Percentiles rank a stretch among this genome's conserved stretches.
Evolutionary conservation across 768 basidiomycete genomes (phyloP).

Genomic region (Podaxis sp.): DNA sequence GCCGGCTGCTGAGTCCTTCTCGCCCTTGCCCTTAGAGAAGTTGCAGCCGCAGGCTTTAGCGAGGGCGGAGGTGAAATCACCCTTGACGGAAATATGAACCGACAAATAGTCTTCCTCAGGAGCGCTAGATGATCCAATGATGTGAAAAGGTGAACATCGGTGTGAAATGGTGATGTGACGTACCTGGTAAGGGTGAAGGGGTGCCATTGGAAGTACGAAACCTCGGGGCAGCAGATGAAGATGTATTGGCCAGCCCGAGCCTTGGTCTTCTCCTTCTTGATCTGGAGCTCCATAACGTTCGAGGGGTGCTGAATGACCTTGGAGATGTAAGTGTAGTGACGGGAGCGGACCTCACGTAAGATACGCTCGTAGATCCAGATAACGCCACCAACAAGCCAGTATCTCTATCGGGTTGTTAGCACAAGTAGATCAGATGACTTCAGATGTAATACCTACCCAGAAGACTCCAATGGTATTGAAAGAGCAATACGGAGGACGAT

Average conservation of each 20-base stretch:
- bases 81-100: conserved; percentile 89
- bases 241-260: conserved; percentile 91
- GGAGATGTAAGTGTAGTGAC: conserved; percentile 89
- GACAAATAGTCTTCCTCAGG: conserved; percentile 96
- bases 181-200: conserved; percentile 92
- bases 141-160: neutral
- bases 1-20: conserved; percentile 39
- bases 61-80: conserved; percentile 86
- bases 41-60: conserved; percentile 84
- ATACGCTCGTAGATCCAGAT: conserved; percentile 89
- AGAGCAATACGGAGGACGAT: conserved; percentile 85
- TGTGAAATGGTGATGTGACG: conserved; percentile 18
- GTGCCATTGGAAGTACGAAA: conserved; percentile 97
- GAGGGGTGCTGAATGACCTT: conserved; percentile 96
- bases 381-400: conserved; percentile 85
- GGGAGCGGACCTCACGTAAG: conserved; percentile 87
- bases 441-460: conserved; percentile 63
- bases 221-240: conserved; percentile 86
- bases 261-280: conserved; percentile 92
- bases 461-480: conserved; percentile 87
- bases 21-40: conserved; percentile 55
- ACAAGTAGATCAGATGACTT: conserved; percentile 13
- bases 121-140: conserved; percentile 46
- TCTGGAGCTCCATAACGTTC: conserved; percentile 92
- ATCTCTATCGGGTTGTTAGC: conserved; percentile 50